Evolutionary conservation across 257 asterid genomes (phyloP), one percentile per base, ranked within the genome.

Genomic region (Forsythia viridissima): DNA sequence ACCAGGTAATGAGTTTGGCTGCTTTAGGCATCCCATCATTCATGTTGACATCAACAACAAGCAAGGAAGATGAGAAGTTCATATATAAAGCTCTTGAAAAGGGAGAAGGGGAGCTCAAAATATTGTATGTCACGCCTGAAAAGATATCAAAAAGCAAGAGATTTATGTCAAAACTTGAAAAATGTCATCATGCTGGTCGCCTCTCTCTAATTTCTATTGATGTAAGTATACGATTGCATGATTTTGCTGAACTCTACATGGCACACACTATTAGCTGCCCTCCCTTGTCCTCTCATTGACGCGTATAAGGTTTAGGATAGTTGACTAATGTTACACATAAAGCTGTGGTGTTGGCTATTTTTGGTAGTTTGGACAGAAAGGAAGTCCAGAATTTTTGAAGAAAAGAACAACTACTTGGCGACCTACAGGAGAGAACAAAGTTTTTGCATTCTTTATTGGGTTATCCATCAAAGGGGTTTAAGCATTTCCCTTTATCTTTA

Each of bases 101-200:
- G 88, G 98, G 98, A 76, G 96, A 87, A 72, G 96, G 87, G 80
- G 96, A 91, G 73, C 96, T 95, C 75, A 92, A 87, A 71, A 90
- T 93, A 76, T 83, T 95, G 82, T 95, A 95, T 52, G 99, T 93
- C 81, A 95, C 99, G 16, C 99, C 99, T 2, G 99, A 93, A 80
- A 95, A 95, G 90, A 92, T 95, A 86, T 95, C 99, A 57, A 95
- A 95, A 88, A 95, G 98, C 91, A 95, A 95, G 90, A 92, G 96
- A 82, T 95, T 95, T 84, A 88, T 95, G 96, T 95, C 99, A 68
- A 95, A 95, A 82, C 89, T 95, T 88, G 99, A 95, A 80, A 95
- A 95, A 84, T 93, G 99, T 76, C 98, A 93, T 81, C 92, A 90
- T 83, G 91, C 92, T 78, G 94, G 97, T 38, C 96, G 96, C n/a